phyloP scores from a whole-genome alignment of 495 filamentous ascomycete species.

The Talaromyces wortmannii region DNA sequence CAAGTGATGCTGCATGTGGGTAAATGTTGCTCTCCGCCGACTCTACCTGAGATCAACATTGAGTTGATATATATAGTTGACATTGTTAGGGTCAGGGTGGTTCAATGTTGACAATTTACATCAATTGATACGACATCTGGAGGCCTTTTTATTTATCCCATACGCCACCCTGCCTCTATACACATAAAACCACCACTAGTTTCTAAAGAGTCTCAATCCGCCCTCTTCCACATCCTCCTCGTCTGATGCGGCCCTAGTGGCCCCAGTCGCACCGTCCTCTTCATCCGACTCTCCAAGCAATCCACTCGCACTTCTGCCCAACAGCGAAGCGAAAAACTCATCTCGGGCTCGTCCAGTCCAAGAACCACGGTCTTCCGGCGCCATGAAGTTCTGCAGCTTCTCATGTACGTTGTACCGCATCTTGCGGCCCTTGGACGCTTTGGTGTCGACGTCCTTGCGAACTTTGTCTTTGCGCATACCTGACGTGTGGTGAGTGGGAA shows the following conservation, averaged over 20 bases:
- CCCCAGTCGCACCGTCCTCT: slow-evolving; percentile 38
- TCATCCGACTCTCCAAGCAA: slow-evolving; percentile 63
- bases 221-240: slow-evolving; percentile 53
- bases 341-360: slow-evolving; percentile 78
- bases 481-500: slow-evolving; percentile 35
- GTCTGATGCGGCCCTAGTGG: slow-evolving; percentile 27
- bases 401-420: slow-evolving; percentile 90
- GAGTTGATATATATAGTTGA: no score
- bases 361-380: slow-evolving; percentile 67
- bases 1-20: no score
- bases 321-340: slow-evolving; percentile 81
- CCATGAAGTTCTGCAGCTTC: slow-evolving; percentile 98
- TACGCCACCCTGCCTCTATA: neutral
- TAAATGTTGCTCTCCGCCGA: no score
- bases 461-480: slow-evolving; percentile 77
- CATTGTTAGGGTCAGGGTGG: no score
- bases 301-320: slow-evolving; percentile 65
- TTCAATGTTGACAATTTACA: neutral
- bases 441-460: slow-evolving; percentile 79
- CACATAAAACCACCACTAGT: slow-evolving; percentile 9
- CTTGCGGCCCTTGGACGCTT: slow-evolving; percentile 92
- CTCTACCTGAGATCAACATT: no score
- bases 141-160: neutral
- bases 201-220: slow-evolving; percentile 70
- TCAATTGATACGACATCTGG: neutral